Base-by-base conservation (phyloP, 192 early-diverging fungal genomes). In the Coemansia sp. region DNA sequence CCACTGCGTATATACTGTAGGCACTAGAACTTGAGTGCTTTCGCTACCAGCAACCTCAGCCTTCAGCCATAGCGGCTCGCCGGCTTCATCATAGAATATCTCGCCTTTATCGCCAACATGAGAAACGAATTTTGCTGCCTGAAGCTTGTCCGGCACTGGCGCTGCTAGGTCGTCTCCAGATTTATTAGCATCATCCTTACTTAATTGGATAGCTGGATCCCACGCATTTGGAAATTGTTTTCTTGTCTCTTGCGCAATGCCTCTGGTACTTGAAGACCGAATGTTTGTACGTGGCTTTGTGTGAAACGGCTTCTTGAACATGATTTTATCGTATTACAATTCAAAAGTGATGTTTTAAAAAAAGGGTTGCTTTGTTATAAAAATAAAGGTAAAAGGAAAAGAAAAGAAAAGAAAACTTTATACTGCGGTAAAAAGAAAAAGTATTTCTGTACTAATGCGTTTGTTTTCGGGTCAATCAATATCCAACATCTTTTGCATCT, bases 1-100 rank as follows among this genome's bases (percentile, higher is more conserved):
- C 94, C 94, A 94, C 47, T 92, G 79, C 16, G 86, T 90, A 64
- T 95, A 94, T 6, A 95, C 88, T 0, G 91, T 88, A 38, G 91
- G 92, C 9, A 89, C 77, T n/a, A 92, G 83, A 26, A 61, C 16
- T 32, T 32, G 32, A 41, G 74, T 47, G 40, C 73, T 59, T 9
- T 71, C 56, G 45, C 75, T 63, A 16, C 76, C 78, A 15, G 50
- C 49, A 43, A 74, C 53, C 48, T 85, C 80, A 8, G 87, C 79
- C 61, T 78, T 88, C 57, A 92, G 81, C 87, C 93, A 92, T 18
- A 90, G 58, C 16, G 92, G 92, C 0, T 86, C 83, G 1, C 84
- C 84, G 1, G 86, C 77, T 5, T 77, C 71, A 49, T 81, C 87
- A n/a, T 78, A 77, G 53, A 91, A 90, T 50, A 93, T 56, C 12